Conservation (phyloP, 768 basidiomycete genomes). For the Hericium rajendrae region DNA sequence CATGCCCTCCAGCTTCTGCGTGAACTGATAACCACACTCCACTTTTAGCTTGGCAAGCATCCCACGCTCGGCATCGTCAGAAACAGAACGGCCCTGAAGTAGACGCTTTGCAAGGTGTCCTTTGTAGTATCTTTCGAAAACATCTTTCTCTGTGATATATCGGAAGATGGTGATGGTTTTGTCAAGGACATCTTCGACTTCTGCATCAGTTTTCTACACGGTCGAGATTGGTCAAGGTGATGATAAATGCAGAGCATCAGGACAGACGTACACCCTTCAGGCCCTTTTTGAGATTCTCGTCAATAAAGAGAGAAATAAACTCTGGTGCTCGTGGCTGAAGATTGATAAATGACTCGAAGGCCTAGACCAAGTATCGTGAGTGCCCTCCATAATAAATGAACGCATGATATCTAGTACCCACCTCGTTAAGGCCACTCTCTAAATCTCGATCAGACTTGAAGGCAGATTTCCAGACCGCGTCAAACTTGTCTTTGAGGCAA, state of each 20-base stretch:
- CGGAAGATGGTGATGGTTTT: conserved; percentile 96
- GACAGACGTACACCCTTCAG: conserved; percentile 71
- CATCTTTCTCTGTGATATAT: conserved; percentile 89
- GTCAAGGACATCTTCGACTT: conserved; percentile 83
- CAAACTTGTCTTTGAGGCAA: conserved; percentile 87
- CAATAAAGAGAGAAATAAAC: conserved; percentile 93
- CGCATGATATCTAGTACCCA: conserved; percentile 19
- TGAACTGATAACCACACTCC: conserved; percentile 94
- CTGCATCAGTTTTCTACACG: conserved; percentile 83
- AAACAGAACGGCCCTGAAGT: conserved; percentile 76
- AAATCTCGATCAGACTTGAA: conserved; percentile 68
- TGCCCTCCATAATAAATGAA: background rate
- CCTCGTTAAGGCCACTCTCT: conserved; percentile 80
- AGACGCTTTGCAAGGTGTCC: conserved; percentile 90
- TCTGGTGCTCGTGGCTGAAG: conserved; percentile 81
- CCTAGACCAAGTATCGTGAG: conserved; percentile 35
- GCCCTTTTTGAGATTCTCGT: conserved; percentile 91
- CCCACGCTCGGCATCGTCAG: conserved; percentile 94
- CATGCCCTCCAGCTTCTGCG: conserved; percentile 97
- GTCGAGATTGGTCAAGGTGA: background rate
- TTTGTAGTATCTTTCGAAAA: conserved; percentile 98
- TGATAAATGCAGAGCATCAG: background rate
- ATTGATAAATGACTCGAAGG: conserved; percentile 89
- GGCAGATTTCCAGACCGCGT: conserved; percentile 58
- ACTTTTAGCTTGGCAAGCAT: conserved; percentile 97